A percentile compares a stretch with the other conserved stretches of the same genome.
These are phyloP conservation scores for Carallia brachiata DNA, from an alignment of 345 rosid species.

Conservation along the genomic window DNA sequence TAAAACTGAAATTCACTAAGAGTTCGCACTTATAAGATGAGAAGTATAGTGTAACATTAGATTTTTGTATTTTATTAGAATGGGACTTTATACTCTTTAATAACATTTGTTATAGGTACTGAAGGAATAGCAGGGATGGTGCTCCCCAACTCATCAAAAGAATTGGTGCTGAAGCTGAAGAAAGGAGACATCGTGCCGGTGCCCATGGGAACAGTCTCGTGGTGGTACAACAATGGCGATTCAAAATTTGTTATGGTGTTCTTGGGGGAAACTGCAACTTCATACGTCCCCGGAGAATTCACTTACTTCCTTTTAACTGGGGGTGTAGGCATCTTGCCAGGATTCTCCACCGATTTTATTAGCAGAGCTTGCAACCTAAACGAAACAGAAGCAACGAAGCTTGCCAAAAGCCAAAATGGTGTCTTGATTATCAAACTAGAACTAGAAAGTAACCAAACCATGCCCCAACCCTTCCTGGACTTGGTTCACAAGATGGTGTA, in stretches of 20 bases:
- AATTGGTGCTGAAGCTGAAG: slow-evolving; percentile 14
- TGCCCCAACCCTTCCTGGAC: slow-evolving; percentile 6
- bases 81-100: too few species aligned
- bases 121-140: slow-evolving; percentile 29
- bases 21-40: too few species aligned
- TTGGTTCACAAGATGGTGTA: background rate
- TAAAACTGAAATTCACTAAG: too few species aligned
- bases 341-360: slow-evolving; percentile 27
- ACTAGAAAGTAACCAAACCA: background rate
- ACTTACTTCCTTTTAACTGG: slow-evolving; percentile 33
- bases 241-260: slow-evolving; percentile 22
- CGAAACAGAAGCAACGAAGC: slow-evolving; percentile 10
- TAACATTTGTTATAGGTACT: slow-evolving; percentile 6
- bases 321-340: slow-evolving; percentile 13
- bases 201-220: slow-evolving; percentile 27
- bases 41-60: too few species aligned
- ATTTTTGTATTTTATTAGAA: too few species aligned
- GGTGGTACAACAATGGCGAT: slow-evolving; percentile 41
- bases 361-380: slow-evolving; percentile 14
- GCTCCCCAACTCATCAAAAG: slow-evolving; percentile 12
- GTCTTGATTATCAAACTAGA: slow-evolving; percentile 25
- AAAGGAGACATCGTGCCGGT: slow-evolving; percentile 31
- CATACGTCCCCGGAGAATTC: slow-evolving; percentile 27
- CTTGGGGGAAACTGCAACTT: slow-evolving; percentile 29
- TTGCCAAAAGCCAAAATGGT: slow-evolving; percentile 22